These are phyloP conservation scores for Eimeria mitis DNA, from an alignment of 169 alveolate species.

Conservation along the genomic window DNA sequence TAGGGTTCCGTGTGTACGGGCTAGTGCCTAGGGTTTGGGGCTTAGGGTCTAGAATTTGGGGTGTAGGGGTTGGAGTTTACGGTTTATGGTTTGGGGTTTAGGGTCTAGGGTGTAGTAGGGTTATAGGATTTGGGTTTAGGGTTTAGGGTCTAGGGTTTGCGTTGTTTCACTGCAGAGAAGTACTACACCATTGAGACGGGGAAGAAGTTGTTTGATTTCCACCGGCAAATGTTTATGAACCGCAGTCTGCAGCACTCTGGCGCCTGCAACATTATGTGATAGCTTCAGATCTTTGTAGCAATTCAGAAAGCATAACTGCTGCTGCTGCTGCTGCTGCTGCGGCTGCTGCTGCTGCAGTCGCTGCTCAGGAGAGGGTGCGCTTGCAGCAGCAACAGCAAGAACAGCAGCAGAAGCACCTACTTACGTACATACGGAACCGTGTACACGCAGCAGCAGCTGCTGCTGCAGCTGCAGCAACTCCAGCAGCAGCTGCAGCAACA, in stretches of 20 bases:
- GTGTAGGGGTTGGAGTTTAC: neutral
- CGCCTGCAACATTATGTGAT: slow-evolving; percentile 23
- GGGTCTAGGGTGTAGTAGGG: neutral
- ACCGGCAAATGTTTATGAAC: slow-evolving; percentile 37
- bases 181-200: slow-evolving; percentile 54
- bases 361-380: neutral
- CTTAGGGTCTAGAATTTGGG: neutral
- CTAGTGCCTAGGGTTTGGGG: neutral
- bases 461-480: neutral
- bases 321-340: neutral
- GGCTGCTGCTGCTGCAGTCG: no score
- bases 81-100: neutral
- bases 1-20: neutral
- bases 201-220: slow-evolving; percentile 62
- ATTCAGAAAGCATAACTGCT: neutral
- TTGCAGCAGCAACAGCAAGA: neutral
- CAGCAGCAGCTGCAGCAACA: no score
- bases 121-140: neutral
- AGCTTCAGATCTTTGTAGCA: neutral
- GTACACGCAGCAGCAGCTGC: neutral
- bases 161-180: neutral
- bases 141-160: neutral
- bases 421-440: neutral
- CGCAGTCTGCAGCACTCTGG: slow-evolving; percentile 25
- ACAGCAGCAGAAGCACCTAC: neutral